Evolutionary conservation across 768 basidiomycete species (phyloP).

Genomic region (Dendrothele bispora): DNA sequence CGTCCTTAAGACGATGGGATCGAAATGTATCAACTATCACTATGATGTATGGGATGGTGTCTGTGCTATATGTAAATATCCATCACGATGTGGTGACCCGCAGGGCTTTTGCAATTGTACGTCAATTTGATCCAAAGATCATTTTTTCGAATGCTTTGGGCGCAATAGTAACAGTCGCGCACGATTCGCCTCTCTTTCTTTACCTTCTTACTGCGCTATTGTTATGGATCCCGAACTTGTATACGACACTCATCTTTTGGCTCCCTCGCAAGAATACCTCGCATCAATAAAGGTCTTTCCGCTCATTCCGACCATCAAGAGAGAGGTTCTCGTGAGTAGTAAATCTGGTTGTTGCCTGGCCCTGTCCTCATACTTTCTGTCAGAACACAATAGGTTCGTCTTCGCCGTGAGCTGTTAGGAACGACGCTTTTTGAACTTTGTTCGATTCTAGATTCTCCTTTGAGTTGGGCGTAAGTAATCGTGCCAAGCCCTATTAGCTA

Average conservation of each 20-base stretch:
- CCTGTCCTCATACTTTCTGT: slow-evolving; percentile 23
- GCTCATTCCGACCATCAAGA: slow-evolving; percentile 71
- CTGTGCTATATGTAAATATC: too few species aligned
- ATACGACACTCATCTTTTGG: slow-evolving; percentile 34
- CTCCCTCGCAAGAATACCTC: slow-evolving; percentile 57
- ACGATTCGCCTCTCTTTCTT: too few species aligned
- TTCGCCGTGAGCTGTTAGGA: slow-evolving; percentile 16
- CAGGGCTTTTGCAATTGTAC: too few species aligned
- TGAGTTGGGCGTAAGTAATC: slow-evolving; percentile 76
- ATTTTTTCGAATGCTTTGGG: too few species aligned
- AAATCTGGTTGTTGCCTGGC: slow-evolving; percentile 3
- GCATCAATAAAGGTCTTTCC: slow-evolving; percentile 76
- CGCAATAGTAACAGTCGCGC: too few species aligned
- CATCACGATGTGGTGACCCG: too few species aligned
- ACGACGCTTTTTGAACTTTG: slow-evolving; percentile 11
- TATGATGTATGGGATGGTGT: too few species aligned
- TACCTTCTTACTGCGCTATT: too few species aligned
- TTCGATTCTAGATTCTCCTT: slow-evolving; percentile 54
- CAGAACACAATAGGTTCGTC: slow-evolving; percentile 44
- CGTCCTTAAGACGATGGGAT: too few species aligned
- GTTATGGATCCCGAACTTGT: slow-evolving; percentile 34
- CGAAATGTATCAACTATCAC: too few species aligned
- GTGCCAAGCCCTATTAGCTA: slow-evolving; percentile 8
- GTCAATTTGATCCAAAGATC: too few species aligned
- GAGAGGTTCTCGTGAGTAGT: slow-evolving; percentile 62